Evolutionary conservation across 2,329 filamentous ascomycete species (phyloP).

Genomic region (Alternaria ethzedia): DNA sequence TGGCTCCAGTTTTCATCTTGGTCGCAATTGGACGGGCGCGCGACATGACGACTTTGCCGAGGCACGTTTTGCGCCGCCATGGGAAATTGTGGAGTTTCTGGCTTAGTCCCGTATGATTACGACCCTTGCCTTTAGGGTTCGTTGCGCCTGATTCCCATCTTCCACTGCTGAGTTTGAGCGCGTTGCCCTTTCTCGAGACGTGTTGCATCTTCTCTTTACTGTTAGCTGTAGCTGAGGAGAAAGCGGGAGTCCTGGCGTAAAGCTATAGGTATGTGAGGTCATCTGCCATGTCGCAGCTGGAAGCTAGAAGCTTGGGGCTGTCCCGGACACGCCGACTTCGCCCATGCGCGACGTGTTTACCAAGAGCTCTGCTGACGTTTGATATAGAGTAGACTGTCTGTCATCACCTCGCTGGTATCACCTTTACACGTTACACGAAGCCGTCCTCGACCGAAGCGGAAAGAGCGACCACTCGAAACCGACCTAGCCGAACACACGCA

Average conservation of each 20-base stretch:
- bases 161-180: background rate
- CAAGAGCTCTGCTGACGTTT: slow-evolving; percentile 9
- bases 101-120: background rate
- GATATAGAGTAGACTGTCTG: slow-evolving; percentile 2
- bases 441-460: background rate
- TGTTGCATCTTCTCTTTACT: background rate
- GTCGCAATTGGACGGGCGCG: background rate
- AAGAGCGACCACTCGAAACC: background rate
- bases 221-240: background rate
- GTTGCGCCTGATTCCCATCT: background rate
- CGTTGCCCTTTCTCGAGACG: background rate
- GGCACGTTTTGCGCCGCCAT: slow-evolving; percentile 1
- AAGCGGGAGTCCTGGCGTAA: background rate
- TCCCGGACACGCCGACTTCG: slow-evolving; percentile 18
- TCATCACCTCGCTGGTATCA: background rate
- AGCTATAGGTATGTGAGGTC: background rate
- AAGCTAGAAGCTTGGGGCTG: slow-evolving; percentile 11
- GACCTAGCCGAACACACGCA: background rate
- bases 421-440: background rate
- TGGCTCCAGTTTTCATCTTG: background rate
- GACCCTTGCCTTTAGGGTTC: background rate
- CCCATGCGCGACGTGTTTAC: background rate
- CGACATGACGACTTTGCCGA: background rate
- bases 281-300: background rate
- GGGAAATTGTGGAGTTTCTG: slow-evolving; percentile 1